Base-by-base conservation (phyloP, 331 rosid species). In the Spiraea crenata region DNA sequence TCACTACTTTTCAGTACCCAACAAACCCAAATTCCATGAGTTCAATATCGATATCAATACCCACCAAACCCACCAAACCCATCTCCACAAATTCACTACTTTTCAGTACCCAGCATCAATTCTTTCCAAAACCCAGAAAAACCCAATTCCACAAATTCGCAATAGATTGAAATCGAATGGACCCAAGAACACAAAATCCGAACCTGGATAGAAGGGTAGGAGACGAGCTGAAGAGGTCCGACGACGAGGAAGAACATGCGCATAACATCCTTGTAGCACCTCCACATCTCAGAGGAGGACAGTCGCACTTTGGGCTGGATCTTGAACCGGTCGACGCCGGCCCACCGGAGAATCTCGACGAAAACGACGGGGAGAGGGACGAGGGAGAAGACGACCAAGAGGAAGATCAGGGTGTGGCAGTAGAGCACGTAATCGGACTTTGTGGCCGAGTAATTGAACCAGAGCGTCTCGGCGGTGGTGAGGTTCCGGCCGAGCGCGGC, bases 361-460 rank as follows among this genome's bases (percentile, higher is more conserved):
- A 90, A 63, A 8, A 71, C 37, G 17, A 88, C 63, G 13, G 96
- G 98, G 16, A 92, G 73, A 8, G 98, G 96, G 4, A 62, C 74
- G 47, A 85, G 1, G 40, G 96, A 88, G 88, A 85, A 92, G 34
- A 86, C 41, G 55, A 88, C 4, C 63, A 82, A 88, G 62, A 92
- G 90, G 81, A 92, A 90, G 56, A 90, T 62, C 19, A 84, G 67
- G 81, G 85, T 90, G 71, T 92, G 98, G 77, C 90, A 85, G 77
- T 80, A 90, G 56, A 92, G 96, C 41, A 83, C 66, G 84, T 88
- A 86, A 62, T 90, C 93, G 67, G 96, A 73, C 84, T 88, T 90
- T 3, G 57, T n/a, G 13, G 90, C 89, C 0, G 96, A 90, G 86
- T 92, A 92, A 35, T 83, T 82, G 83, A 88, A 86, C 98, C 98